Percentiles rank a stretch among this genome's conserved stretches.
Evolutionary conservation across 805 yeast genomes (phyloP).

Genomic region (Starmerella powellii): DNA sequence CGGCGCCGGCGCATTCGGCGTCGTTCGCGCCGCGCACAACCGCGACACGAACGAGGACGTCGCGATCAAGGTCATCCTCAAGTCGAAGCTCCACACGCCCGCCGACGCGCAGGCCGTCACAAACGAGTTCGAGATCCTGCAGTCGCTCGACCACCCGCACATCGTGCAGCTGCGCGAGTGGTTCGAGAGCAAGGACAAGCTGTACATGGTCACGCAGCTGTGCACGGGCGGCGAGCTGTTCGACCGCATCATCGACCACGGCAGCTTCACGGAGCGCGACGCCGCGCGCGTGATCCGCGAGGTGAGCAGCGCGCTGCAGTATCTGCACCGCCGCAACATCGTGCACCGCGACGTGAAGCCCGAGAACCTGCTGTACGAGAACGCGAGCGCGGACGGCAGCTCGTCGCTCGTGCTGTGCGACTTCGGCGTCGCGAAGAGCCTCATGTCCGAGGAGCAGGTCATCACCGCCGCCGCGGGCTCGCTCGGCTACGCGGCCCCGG

Average conservation of each 20-base stretch:
- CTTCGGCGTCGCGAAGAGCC: slow-evolving; percentile 83
- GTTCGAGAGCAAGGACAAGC: slow-evolving; percentile 87
- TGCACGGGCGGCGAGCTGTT: slow-evolving; percentile 95
- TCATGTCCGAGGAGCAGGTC: slow-evolving; percentile 47
- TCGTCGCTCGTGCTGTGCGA: slow-evolving; percentile 82
- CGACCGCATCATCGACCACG: slow-evolving; percentile 68
- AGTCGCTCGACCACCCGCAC: slow-evolving; percentile 63
- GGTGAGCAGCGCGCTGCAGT: slow-evolving; percentile 62
- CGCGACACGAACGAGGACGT: slow-evolving; percentile 51
- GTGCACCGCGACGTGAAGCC: slow-evolving; percentile 94
- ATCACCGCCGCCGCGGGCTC: slow-evolving; percentile 75
- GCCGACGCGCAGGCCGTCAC: slow-evolving; percentile 55
- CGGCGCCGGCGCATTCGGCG: slow-evolving; percentile 94
- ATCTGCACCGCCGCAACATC: slow-evolving; percentile 62
- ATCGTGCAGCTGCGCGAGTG: slow-evolving; percentile 85
- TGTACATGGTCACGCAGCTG: slow-evolving; percentile 83
- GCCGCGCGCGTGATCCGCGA: slow-evolving; percentile 68
- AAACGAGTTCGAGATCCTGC: slow-evolving; percentile 64
- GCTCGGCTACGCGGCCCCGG: slow-evolving; percentile 96
- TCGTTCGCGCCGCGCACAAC: slow-evolving; percentile 64
- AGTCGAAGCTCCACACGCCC: slow-evolving; percentile 63
- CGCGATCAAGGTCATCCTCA: slow-evolving; percentile 79
- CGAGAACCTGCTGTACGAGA: slow-evolving; percentile 64
- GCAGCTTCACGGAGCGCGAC: slow-evolving; percentile 78
- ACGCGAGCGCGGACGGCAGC: slow-evolving; percentile 41